Evolutionary conservation across 148 eudicot species (phyloP).

Genomic region (Oxyria digyna): DNA sequence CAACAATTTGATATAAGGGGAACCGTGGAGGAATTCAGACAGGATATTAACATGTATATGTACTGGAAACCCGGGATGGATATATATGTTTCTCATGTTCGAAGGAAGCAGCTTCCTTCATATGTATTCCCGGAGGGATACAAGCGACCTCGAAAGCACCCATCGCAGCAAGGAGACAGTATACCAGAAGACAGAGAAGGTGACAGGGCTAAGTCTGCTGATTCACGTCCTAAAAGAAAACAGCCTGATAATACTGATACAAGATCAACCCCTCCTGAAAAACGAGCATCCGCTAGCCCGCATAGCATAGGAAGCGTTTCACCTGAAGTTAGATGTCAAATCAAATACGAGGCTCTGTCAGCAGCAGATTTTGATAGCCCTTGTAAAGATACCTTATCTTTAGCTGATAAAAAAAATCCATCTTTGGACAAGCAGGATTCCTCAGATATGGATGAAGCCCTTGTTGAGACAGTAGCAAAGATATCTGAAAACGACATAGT

Average conservation of each 20-base stretch:
- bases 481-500: no score
- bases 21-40: constrained; percentile 37
- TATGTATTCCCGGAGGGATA: constrained; percentile 33
- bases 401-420: constrained; percentile 10
- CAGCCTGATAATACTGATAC: constrained; percentile 25
- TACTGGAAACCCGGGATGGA: constrained; percentile 45
- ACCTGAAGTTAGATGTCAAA: constrained; percentile 32
- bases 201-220: constrained; percentile 23
- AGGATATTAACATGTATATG: constrained; percentile 26
- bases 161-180: constrained; percentile 16
- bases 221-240: constrained; percentile 36
- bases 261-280: constrained; percentile 24
- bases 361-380: constrained; percentile 16
- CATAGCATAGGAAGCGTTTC: constrained; percentile 30
- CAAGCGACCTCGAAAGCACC: constrained; percentile 31
- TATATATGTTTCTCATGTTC: constrained; percentile 33
- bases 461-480: background rate
- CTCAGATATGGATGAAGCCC: constrained; percentile 8
- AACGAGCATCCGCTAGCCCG: constrained; percentile 51
- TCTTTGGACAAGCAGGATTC: constrained; percentile 9
- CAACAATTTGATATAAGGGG: constrained; percentile 41
- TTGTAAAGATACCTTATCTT: constrained; percentile 16
- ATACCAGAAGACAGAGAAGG: constrained; percentile 26
- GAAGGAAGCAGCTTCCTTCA: constrained; percentile 31
- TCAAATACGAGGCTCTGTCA: constrained; percentile 16